Conservation (phyloP, 306 rosid species). For the Pueraria montana region DNA sequence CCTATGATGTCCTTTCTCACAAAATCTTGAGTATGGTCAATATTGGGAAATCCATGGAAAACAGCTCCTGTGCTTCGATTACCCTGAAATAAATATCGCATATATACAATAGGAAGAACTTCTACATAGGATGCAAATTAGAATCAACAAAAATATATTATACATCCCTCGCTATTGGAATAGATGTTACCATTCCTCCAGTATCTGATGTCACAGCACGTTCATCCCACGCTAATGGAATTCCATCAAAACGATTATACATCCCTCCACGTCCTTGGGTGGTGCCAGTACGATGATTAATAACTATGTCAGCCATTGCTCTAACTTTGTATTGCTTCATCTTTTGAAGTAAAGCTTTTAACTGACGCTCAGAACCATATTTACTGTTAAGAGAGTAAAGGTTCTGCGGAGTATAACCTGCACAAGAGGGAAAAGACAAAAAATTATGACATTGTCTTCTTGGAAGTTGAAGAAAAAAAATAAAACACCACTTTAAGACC, state of each 20-base stretch:
- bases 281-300: conserved; percentile 93
- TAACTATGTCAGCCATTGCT: conserved; percentile 88
- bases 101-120: not conserved
- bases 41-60: conserved; percentile 89
- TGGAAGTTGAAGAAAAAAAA: conserved; percentile 19
- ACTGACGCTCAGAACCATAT: conserved; percentile 83
- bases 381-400: conserved; percentile 76
- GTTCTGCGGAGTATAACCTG: conserved; percentile 94
- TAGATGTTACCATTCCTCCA: conserved; percentile 87
- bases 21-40: conserved; percentile 86
- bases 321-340: conserved; percentile 78
- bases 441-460: not conserved
- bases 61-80: conserved; percentile 76
- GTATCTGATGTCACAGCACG: conserved; percentile 86
- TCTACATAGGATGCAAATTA: not conserved
- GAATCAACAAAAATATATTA: too few relatives aligned
- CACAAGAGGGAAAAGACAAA: conserved; percentile 29
- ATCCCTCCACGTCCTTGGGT: conserved; percentile 82
- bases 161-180: too few relatives aligned
- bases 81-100: conserved; percentile 62
- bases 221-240: conserved; percentile 84
- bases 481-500: not conserved
- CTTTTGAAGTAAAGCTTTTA: conserved; percentile 79
- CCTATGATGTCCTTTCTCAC: conserved; percentile 84
- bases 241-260: conserved; percentile 91